Conservation (phyloP, 139 green algal genomes). For the Chlamydomonas applanata region DNA sequence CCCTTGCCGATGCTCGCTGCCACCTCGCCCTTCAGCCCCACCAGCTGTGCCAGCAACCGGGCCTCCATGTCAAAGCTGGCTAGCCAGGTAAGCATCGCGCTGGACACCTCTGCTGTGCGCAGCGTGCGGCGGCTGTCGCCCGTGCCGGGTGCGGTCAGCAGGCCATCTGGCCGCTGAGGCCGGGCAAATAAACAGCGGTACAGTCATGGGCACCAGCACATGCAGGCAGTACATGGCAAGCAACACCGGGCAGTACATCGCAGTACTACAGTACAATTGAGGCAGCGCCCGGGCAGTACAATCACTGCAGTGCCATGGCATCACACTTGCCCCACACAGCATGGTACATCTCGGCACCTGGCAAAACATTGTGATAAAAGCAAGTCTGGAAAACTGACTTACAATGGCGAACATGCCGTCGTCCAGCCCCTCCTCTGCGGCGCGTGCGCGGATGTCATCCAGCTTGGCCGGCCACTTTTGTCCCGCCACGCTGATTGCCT, state of each 20-base stretch:
- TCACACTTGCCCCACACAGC: too few species aligned
- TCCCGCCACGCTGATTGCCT: slow-evolving; percentile 22
- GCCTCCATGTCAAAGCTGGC: slow-evolving; percentile 41
- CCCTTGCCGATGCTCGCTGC: slow-evolving; percentile 11
- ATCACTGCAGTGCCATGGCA: too few species aligned
- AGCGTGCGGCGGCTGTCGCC: slow-evolving; percentile 28
- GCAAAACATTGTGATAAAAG: too few species aligned
- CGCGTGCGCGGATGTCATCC: not conserved
- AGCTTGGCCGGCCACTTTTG: slow-evolving; percentile 29
- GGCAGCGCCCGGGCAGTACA: too few species aligned
- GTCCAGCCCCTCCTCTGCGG: not conserved
- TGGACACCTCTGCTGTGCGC: slow-evolving; percentile 32
- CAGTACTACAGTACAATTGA: too few species aligned
- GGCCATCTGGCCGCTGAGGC: not conserved
- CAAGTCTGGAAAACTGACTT: too few species aligned
- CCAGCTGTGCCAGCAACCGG: slow-evolving; percentile 41
- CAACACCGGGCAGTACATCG: too few species aligned
- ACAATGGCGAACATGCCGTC: too few species aligned
- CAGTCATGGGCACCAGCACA: too few species aligned
- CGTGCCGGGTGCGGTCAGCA: not conserved
- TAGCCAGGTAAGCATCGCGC: slow-evolving; percentile 37
- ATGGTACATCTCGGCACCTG: too few species aligned
- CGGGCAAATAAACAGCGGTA: too few species aligned
- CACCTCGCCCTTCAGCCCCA: slow-evolving; percentile 21
- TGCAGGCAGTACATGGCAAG: too few species aligned